Base-by-base conservation (phyloP, 1,284 basidiomycete genomes). In the Leccinum variabile region DNA sequence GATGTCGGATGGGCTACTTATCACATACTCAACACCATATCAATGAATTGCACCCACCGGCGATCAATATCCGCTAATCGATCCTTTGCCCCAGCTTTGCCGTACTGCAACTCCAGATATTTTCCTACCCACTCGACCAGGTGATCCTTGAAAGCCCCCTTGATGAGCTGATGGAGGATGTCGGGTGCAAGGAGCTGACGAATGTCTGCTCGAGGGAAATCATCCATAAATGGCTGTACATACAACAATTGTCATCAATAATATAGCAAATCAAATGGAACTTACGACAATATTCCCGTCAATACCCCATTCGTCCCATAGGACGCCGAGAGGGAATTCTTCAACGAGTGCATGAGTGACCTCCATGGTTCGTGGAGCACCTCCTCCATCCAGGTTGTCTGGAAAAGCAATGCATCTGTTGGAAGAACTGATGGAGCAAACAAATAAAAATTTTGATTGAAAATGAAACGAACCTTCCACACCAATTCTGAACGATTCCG, bases 1-100 rank as follows among this genome's bases (percentile, higher is more conserved):
- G 30, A 14, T 3, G 11, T 46, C 5, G 33, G 33, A 35, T 35
- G 6, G 10, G 25, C 28, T 5, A 13, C 50, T 32, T n/a, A 32
- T 52, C 28, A 52, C 6, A 30, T 16, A 10, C 28, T 9, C 50
- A 10, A 25, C 7, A 2, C 14, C 6, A 50, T 9, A 28, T 25
- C 3, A 52, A 28, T 25, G 2, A 52, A 52, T 8, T 28, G 46
- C 10, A 14, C 57, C 49, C 37, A 69, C 68, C 35, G 18, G 1
- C 22, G 41, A 25, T 69, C 65, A 53, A 69, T 69, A 30, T 66
- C 59, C 6, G 56, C 63, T 3, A 66, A 44, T 0, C 16, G 49
- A 5, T 63, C 54, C 39, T 68, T 56, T 2, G 54, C 56, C 0
- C 56, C 16, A 2, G 46, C 18, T 18, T 57, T 60, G 3, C 63